Base-by-base conservation (phyloP, 192 early-diverging fungal genomes). In the Spizellomyces sp. region DNA sequence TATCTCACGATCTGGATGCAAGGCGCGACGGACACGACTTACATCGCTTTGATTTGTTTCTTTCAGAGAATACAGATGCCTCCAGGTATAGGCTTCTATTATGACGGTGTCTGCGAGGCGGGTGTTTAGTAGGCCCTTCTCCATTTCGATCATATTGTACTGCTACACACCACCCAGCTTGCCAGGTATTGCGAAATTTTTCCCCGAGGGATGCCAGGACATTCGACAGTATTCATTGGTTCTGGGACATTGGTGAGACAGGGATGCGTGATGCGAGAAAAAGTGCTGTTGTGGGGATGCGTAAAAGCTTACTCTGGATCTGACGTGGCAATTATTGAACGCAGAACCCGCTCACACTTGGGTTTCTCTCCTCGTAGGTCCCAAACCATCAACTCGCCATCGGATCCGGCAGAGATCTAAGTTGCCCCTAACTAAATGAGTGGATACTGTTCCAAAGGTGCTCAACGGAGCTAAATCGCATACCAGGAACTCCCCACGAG, bases 401-500 rank as follows among this genome's bases (percentile, higher is more conserved):
- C 84, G 61, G 84, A 83, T 15, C 81, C 83, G 2, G 80, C 76
- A 5, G 90, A 89, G 4, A 36, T 3, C 27, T 36, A 36, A 62
- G 63, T 69, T 69, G 62, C 12, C 21, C 47, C 56, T 17, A 76
- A 58, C 55, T 58, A 54, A 47, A 4, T 59, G 22, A 19, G 63
- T 15, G 27, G 50, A 50, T 21, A n/a, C 22, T 10, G 48, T 67
- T 12, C 27, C 27, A 36, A 36, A 36, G 27, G 27, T 36, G 27
- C 27, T 36, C 27, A 36, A 36, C 9, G 27, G 27, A 36, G 27
- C 27, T 36, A 36, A 36, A 3, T 36, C 27, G 27, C 27, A 36
- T 36, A 94, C 94, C 47, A 96, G 81, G 58, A 85, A 85, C 6
- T 89, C 84, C 48, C 96, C 96, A 55, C 93, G 93, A 10, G 88